Evolutionary conservation across 2,329 filamentous ascomycete genomes (phyloP).

Genomic region (Mariannaea elegans): DNA sequence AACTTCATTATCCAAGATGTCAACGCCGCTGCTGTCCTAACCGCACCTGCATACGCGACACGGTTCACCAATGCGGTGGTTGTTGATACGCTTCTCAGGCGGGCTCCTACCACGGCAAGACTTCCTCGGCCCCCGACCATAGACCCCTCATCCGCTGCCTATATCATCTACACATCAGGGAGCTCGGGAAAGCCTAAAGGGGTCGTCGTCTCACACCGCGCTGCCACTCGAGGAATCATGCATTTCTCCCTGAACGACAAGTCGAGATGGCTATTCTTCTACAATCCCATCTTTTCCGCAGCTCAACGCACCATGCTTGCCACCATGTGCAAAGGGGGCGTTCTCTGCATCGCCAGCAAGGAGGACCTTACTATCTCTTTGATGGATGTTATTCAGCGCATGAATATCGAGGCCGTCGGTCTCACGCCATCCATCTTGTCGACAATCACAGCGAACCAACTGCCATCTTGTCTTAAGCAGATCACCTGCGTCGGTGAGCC

Average conservation of each 20-base stretch:
- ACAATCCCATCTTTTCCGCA: slow-evolving; percentile 34
- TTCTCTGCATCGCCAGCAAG: slow-evolving; percentile 25
- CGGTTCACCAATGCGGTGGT: slow-evolving; percentile 8
- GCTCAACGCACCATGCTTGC: slow-evolving; percentile 31
- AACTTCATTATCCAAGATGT: slow-evolving; percentile 28
- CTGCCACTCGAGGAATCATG: slow-evolving; percentile 18
- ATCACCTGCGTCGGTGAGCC: slow-evolving; percentile 29
- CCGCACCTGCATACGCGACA: background rate
- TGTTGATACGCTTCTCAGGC: background rate
- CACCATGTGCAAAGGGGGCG: slow-evolving; percentile 25
- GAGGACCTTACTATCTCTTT: slow-evolving; percentile 20
- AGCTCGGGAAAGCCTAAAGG: slow-evolving; percentile 36
- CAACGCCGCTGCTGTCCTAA: slow-evolving; percentile 11
- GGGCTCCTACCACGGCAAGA: background rate
- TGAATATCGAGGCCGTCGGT: slow-evolving; percentile 27
- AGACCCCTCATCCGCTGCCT: slow-evolving; percentile 11
- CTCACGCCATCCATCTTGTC: slow-evolving; percentile 33
- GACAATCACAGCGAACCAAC: slow-evolving; percentile 2
- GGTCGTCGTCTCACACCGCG: slow-evolving; percentile 26
- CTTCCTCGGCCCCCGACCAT: background rate
- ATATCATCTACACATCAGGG: slow-evolving; percentile 38
- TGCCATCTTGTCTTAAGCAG: slow-evolving; percentile 19
- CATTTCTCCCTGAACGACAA: slow-evolving; percentile 12
- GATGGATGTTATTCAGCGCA: slow-evolving; percentile 15
- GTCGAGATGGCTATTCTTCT: slow-evolving; percentile 32